Evolutionary conservation across 192 early-diverging fungal species (phyloP), one percentile per base, ranked within the genome.

Genomic region (Geranomyces variabilis): DNA sequence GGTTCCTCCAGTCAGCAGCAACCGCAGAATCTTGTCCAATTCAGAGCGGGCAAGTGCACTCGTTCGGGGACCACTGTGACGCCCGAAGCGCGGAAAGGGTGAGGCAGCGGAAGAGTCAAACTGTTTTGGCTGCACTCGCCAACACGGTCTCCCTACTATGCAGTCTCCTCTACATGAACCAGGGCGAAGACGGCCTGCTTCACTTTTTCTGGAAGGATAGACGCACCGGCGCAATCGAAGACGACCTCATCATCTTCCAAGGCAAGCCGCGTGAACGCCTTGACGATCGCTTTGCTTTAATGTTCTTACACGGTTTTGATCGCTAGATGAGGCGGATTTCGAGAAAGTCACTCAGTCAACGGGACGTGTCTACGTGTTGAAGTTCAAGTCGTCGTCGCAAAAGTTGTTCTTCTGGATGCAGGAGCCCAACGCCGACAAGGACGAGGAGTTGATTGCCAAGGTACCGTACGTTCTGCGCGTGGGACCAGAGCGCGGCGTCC

Each of bases 371-470:
- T 88, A 88, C 69, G 80, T 95, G 55, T 79, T 95, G 21, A 89
- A 88, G 74, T 95, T 94, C 80, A 87, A 89, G 76, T 88, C 92
- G 1, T 93, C 92, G 19, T 84, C 79, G 61, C 89, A 90, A 78
- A 87, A 88, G 30, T 66, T 88, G 57, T 94, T 95, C 72, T 93
- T 91, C 65, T 95, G 93, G 93, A 85, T 93, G 81, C 93, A 95
- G 68, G 86, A 84, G 46, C 70, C 77, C 6, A 86, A 89, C 51
- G 76, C 82, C 19, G 81, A 84, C 19, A 81, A 79, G 34, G 92
- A 92, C 76, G 64, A 76, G 15, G 81, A 82, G 56, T 66, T 90
- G n/a, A 77, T 85, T 12, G 69, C 69, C 22, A 74, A 76, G 19
- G 83, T 91, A 45, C n/a, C n/a, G n/a, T n/a, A n/a, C n/a, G n/a